These are phyloP conservation scores for Pseudogymnoascus sp. DNA, from an alignment of 2,329 filamentous ascomycete species.

Conservation along the genomic window DNA sequence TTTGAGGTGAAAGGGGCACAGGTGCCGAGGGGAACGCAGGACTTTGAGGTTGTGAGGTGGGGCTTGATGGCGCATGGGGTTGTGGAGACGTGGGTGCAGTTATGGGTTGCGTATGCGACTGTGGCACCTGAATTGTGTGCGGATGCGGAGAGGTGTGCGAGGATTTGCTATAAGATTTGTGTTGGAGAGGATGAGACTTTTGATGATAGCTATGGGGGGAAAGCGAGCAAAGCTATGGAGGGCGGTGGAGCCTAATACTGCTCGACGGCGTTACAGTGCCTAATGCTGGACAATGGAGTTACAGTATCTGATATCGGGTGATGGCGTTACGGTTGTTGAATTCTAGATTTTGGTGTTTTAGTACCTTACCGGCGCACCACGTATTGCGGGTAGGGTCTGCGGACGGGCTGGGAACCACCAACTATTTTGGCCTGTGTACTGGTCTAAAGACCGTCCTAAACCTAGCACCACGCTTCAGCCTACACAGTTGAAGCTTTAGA, in stretches of 20 bases:
- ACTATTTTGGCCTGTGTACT: too few relatives aligned
- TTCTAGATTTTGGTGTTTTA: background rate
- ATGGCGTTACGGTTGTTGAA: background rate
- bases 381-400: too few relatives aligned
- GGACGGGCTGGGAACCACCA: too few relatives aligned
- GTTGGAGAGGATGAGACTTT: conserved; percentile 30
- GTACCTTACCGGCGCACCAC: too few relatives aligned
- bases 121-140: conserved; percentile 16
- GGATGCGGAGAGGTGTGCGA: conserved; percentile 26
- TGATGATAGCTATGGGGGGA: conserved; percentile 18
- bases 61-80: conserved; percentile 22
- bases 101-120: conserved; percentile 20
- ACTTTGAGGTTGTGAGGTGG: conserved; percentile 19
- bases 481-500: too few relatives aligned
- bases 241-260: background rate
- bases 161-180: conserved; percentile 25
- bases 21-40: background rate
- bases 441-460: too few relatives aligned
- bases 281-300: background rate
- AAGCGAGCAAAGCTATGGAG: background rate
- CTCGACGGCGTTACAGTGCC: background rate
- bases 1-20: background rate
- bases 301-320: background rate
- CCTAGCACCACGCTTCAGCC: too few relatives aligned
- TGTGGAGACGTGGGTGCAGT: conserved; percentile 25